phyloP scores from a whole-genome alignment of 306 rosid genomes.

The Phaseolus lunatus region DNA sequence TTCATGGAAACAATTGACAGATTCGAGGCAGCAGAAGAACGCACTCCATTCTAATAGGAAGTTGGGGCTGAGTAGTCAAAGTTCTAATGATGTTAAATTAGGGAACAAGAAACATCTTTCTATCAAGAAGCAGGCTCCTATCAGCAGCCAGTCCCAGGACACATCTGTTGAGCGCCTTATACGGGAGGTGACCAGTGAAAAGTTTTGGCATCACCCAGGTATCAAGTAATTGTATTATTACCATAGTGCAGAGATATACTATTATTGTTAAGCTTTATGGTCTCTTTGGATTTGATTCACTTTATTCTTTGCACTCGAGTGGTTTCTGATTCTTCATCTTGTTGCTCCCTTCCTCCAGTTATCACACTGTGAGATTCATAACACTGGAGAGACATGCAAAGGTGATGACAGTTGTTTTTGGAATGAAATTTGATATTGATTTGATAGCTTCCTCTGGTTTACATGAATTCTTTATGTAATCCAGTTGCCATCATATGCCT shows the following conservation, averaged over 20 bases:
- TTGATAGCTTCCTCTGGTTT: conserved; percentile 56
- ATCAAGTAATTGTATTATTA: conserved; percentile 40
- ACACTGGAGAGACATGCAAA: conserved; percentile 70
- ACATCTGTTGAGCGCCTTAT: conserved; percentile 96
- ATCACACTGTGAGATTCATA: conserved; percentile 73
- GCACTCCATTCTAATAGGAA: conserved; percentile 66
- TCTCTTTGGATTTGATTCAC: conserved; percentile 37
- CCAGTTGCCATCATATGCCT: conserved; percentile 60
- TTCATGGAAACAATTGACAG: conserved; percentile 85
- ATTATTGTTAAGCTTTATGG: conserved; percentile 25
- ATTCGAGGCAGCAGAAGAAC: conserved; percentile 74
- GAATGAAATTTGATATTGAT: conserved; percentile 65
- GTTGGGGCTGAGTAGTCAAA: conserved; percentile 61
- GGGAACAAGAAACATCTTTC: conserved; percentile 77
- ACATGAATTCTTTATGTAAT: conserved; percentile 67
- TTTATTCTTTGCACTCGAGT: conserved; percentile 39
- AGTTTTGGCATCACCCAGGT: conserved; percentile 99
- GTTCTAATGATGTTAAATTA: conserved; percentile 66
- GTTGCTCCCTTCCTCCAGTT: conserved; percentile 75
- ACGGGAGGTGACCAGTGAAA: conserved; percentile 96
- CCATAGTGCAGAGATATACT: conserved; percentile 8
- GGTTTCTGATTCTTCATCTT: conserved; percentile 58
- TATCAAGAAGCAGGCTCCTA: conserved; percentile 77
- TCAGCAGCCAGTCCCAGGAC: conserved; percentile 70
- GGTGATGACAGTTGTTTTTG: conserved; percentile 75